Percentiles rank a stretch among this genome's conserved stretches.
Conservation (phyloP, 768 basidiomycete species). For the Amanita rubescens region DNA sequence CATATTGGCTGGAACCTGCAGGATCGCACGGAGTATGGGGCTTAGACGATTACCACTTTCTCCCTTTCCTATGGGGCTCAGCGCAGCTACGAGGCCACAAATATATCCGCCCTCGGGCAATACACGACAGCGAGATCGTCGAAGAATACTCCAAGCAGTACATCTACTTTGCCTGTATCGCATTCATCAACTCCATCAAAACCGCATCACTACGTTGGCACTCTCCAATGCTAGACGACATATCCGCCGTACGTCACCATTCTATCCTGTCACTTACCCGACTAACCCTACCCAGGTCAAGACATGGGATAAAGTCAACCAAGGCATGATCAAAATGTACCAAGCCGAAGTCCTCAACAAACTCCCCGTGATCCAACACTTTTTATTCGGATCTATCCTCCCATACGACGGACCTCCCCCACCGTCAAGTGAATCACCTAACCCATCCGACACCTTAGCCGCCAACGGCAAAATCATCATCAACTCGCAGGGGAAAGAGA, state of each 20-base stretch:
- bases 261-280: not conserved
- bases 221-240: conserved; percentile 98
- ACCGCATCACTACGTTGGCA: conserved; percentile 96
- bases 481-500: conserved; percentile 44
- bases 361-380: conserved; percentile 94
- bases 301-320: conserved; percentile 95
- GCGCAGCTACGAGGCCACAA: conserved; percentile 81
- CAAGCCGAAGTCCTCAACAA: conserved; percentile 91
- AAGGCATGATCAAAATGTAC: conserved; percentile 98
- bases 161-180: conserved; percentile 95
- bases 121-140: conserved; percentile 85
- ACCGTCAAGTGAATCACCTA: conserved; percentile 15
- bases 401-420: conserved; percentile 55
- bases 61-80: conserved; percentile 84
- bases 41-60: conserved; percentile 93
- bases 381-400: conserved; percentile 83
- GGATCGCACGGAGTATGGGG: conserved; percentile 99
- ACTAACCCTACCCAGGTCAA: conserved; percentile 45
- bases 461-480: conserved; percentile 19
- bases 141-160: conserved; percentile 90
- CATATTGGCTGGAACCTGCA: conserved; percentile 97
- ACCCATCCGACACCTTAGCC: conserved; percentile 1
- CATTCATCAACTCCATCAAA: conserved; percentile 95
- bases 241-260: conserved; percentile 57
- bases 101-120: conserved; percentile 84